Percentiles rank a stretch among this genome's conserved stretches.
Conservation (phyloP, 2,329 filamentous ascomycete species). For the Colletotrichum orbiculare region DNA sequence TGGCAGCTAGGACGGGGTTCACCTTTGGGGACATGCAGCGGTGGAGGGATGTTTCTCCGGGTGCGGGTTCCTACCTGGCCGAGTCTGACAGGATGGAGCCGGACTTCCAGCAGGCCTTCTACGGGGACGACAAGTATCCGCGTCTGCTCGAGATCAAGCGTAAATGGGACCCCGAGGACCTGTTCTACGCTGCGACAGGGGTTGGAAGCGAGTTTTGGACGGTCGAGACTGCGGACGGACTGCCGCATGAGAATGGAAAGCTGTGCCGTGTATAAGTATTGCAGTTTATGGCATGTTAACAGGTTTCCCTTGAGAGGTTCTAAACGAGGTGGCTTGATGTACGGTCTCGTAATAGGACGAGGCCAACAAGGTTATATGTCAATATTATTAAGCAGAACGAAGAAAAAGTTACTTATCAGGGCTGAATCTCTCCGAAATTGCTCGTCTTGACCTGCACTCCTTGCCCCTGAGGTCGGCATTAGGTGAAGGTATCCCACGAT, state of each 20-base stretch:
- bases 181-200: constrained; percentile 44
- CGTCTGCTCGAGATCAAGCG: constrained; percentile 44
- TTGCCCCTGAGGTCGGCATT: background rate
- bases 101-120: constrained; percentile 45
- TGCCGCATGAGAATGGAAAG: constrained; percentile 27
- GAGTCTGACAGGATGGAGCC: constrained; percentile 47
- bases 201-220: constrained; percentile 43
- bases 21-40: constrained; percentile 45
- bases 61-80: constrained; percentile 43
- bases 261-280: background rate
- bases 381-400: background rate
- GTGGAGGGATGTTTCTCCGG: constrained; percentile 43
- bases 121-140: constrained; percentile 43
- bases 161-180: constrained; percentile 43
- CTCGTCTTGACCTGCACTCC: background rate
- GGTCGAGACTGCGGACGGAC: constrained; percentile 23
- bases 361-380: too few species aligned
- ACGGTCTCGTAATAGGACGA: too few species aligned
- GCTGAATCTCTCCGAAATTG: background rate
- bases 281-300: background rate
- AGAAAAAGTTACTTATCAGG: background rate
- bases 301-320: background rate
- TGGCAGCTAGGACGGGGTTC: constrained; percentile 41
- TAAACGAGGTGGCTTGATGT: too few species aligned
- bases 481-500: too few species aligned